Percentiles rank a stretch among this genome's conserved stretches.
These are phyloP conservation scores for Xylaria sp. DNA, from an alignment of 2,329 filamentous ascomycete species.

Conservation along the genomic window DNA sequence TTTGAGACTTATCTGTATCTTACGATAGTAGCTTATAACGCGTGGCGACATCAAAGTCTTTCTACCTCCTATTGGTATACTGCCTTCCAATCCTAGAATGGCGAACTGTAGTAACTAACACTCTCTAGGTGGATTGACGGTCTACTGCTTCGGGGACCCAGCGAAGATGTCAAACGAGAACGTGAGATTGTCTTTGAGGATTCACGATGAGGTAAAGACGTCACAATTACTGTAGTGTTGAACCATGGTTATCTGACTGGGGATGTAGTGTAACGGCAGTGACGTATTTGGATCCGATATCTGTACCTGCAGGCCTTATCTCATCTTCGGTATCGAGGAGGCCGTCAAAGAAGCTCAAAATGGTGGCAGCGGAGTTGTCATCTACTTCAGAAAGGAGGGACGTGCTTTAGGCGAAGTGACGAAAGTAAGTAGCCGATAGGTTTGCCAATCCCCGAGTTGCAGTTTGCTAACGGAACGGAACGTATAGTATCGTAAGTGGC, in stretches of 20 bases:
- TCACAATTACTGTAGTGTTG: conserved; percentile 17
- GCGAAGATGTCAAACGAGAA: conserved; percentile 92
- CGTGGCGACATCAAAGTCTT: conserved; percentile 95
- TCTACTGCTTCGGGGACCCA: conserved; percentile 96
- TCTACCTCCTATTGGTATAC: conserved; percentile 84
- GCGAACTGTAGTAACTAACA: conserved; percentile 29
- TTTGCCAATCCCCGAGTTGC: conserved; percentile 31
- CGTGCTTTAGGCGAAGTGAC: conserved; percentile 94
- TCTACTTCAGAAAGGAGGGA: conserved; percentile 98
- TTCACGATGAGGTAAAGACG: conserved; percentile 71
- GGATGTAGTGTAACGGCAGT: conserved; percentile 82
- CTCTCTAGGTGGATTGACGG: conserved; percentile 78
- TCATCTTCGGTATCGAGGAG: conserved; percentile 97
- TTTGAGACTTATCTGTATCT: conserved; percentile 33
- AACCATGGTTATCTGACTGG: conserved; percentile 33
- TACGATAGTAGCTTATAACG: conserved; percentile 75
- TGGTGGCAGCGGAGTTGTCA: conserved; percentile 92
- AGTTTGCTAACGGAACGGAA: conserved; percentile 47
- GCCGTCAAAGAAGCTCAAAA: conserved; percentile 97
- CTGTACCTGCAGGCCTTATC: conserved; percentile 93
- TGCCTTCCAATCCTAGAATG: not conserved
- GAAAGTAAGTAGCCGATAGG: conserved; percentile 69
- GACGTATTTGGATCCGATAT: conserved; percentile 99
- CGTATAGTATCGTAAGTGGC: conserved; percentile 58
- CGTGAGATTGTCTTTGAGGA: conserved; percentile 80